Evolutionary conservation across 148 eudicot genomes (phyloP).

Genomic region (Rhododendron henanense): DNA sequence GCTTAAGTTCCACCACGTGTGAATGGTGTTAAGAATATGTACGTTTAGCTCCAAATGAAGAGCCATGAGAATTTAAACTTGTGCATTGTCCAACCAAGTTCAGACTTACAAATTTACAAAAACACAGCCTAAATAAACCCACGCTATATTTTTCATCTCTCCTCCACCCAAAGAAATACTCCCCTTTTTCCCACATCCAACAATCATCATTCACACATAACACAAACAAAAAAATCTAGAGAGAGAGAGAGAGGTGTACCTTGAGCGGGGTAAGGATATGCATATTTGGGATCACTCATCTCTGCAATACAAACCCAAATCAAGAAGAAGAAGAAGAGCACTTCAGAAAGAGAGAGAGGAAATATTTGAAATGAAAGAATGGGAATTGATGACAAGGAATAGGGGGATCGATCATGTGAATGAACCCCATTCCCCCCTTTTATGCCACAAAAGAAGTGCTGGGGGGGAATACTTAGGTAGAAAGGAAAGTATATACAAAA

Average conservation of each 20-base stretch:
- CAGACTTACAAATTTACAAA: not conserved
- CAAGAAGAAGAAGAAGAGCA: not conserved
- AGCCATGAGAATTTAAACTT: too few relatives aligned
- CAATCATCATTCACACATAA: not conserved
- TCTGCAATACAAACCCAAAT: not conserved
- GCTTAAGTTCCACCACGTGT: too few relatives aligned
- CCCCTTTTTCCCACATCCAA: not conserved
- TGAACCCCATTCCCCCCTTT: not conserved
- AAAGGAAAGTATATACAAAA: not conserved
- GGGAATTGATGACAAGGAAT: not conserved
- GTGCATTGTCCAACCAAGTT: too few relatives aligned
- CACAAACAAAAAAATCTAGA: not conserved
- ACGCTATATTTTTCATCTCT: not conserved
- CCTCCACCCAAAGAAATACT: not conserved
- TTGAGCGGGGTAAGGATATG: slow-evolving; percentile 4
- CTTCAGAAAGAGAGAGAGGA: not conserved
- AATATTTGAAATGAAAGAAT: not conserved
- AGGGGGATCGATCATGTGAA: not conserved
- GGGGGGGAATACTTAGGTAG: not conserved
- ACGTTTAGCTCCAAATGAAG: not conserved
- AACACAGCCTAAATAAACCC: too few relatives aligned
- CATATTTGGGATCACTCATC: not conserved
- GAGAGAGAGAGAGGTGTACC: not conserved
- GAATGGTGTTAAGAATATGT: too few relatives aligned
- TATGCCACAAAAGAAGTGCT: not conserved